These are phyloP conservation scores for Zizania latifolia DNA, from an alignment of 176 grass and related monocot genomes.

Conservation along the genomic window DNA sequence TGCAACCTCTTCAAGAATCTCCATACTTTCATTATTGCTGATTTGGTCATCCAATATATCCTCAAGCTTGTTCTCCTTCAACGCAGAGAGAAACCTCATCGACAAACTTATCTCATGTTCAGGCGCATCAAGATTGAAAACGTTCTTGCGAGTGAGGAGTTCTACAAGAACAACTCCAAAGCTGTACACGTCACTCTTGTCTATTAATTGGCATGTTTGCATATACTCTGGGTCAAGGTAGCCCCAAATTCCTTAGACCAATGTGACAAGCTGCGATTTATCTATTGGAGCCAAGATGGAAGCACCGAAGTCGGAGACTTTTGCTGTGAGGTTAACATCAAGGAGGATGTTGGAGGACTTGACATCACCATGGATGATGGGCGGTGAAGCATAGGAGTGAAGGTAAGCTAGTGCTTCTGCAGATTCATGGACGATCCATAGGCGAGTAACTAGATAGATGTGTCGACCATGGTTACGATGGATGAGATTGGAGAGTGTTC, in stretches of 20 bases:
- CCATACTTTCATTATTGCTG: neutral
- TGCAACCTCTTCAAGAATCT: neutral
- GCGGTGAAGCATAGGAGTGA: neutral
- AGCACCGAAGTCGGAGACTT: conserved; percentile 30
- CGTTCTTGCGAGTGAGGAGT: conserved; percentile 1
- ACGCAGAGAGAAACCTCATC: neutral
- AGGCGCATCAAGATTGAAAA: neutral
- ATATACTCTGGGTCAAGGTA: conserved; percentile 42
- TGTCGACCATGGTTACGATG: neutral
- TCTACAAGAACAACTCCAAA: conserved; percentile 26
- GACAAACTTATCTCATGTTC: conserved; percentile 3
- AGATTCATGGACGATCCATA: neutral
- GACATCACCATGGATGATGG: neutral
- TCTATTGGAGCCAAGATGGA: conserved; percentile 16
- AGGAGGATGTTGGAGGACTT: conserved; percentile 11
- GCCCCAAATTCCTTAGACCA: conserved; percentile 36
- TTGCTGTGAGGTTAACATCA: neutral
- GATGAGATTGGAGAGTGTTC: neutral
- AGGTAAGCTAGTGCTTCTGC: neutral
- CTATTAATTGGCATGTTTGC: conserved; percentile 14
- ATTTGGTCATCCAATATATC: neutral
- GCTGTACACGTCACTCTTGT: conserved; percentile 22
- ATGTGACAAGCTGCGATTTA: conserved; percentile 12
- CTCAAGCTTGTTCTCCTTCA: neutral
- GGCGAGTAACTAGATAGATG: neutral